A percentile compares a stretch with the other conserved stretches of the same genome.
Evolutionary conservation across 768 basidiomycete genomes (phyloP).

Genomic region (Lactarius psammicola): DNA sequence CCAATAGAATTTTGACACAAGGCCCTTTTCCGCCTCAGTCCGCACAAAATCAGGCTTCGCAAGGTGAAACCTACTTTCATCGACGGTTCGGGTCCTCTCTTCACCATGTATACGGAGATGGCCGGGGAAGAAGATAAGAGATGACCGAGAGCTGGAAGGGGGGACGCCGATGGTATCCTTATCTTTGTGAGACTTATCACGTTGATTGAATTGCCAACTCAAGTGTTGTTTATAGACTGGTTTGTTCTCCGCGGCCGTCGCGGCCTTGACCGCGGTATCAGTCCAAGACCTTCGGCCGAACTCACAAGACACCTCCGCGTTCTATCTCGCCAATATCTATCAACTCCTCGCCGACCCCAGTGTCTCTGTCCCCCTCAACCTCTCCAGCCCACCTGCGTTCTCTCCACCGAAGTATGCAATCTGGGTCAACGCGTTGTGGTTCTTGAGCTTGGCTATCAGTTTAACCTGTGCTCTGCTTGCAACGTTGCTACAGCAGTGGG

Average conservation of each 20-base stretch:
- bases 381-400: background rate
- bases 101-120: no score
- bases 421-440: constrained; percentile 10
- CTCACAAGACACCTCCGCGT: background rate
- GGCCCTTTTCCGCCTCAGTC: no score
- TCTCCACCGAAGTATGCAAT: background rate
- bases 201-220: no score
- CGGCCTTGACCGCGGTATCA: background rate
- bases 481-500: constrained; percentile 9
- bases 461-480: constrained; percentile 6
- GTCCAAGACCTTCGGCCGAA: background rate
- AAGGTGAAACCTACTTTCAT: no score
- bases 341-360: background rate
- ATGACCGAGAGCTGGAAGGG: background rate
- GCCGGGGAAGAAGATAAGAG: background rate
- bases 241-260: background rate
- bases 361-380: background rate
- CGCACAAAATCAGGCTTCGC: no score
- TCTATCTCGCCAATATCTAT: background rate
- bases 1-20: no score
- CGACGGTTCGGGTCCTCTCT: no score
- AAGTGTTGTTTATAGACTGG: constrained; percentile 4
- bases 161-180: background rate
- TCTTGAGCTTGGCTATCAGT: constrained; percentile 5
- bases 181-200: background rate